phyloP scores from a whole-genome alignment of 1,139 yeast genomes.

The Debaryomyces sp. region DNA sequence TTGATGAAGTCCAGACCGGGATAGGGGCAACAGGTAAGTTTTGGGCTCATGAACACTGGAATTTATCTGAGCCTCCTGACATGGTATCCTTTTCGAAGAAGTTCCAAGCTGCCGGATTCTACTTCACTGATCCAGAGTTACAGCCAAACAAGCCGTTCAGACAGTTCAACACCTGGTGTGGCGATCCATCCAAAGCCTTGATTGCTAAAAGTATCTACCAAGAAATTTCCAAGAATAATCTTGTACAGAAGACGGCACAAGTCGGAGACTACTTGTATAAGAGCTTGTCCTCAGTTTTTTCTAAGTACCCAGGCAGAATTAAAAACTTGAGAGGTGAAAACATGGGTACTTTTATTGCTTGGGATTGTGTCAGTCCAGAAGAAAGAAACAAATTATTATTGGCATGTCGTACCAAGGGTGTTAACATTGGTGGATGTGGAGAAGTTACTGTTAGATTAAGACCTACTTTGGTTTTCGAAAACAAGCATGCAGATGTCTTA shows the following conservation, averaged over 20 bases:
- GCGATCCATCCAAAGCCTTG: constrained; percentile 72
- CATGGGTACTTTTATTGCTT: constrained; percentile 76
- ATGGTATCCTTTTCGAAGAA: constrained; percentile 77
- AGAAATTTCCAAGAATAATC: constrained; percentile 54
- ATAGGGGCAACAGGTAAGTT: constrained; percentile 72
- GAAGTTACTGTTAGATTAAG: constrained; percentile 66
- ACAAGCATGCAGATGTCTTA: constrained; percentile 67
- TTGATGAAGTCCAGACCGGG: constrained; percentile 79
- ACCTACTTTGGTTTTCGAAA: constrained; percentile 69
- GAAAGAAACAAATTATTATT: constrained; percentile 54
- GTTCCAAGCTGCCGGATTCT: constrained; percentile 80
- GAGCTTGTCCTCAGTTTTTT: constrained; percentile 45
- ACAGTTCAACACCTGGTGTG: constrained; percentile 86
- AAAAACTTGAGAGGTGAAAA: constrained; percentile 65
- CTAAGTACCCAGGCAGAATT: constrained; percentile 47
- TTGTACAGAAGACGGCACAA: constrained; percentile 52
- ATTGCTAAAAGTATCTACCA: constrained; percentile 65
- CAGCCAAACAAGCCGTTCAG: constrained; percentile 68
- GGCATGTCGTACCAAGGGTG: constrained; percentile 56
- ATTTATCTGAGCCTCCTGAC: constrained; percentile 65
- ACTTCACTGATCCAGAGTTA: constrained; percentile 63
- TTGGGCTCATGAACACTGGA: constrained; percentile 77
- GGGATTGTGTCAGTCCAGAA: constrained; percentile 55
- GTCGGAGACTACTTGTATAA: constrained; percentile 63
- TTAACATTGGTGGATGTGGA: constrained; percentile 77